These are phyloP conservation scores for Torulaspora pretoriensis DNA, from an alignment of 1,139 yeast genomes.

Conservation along the genomic window DNA sequence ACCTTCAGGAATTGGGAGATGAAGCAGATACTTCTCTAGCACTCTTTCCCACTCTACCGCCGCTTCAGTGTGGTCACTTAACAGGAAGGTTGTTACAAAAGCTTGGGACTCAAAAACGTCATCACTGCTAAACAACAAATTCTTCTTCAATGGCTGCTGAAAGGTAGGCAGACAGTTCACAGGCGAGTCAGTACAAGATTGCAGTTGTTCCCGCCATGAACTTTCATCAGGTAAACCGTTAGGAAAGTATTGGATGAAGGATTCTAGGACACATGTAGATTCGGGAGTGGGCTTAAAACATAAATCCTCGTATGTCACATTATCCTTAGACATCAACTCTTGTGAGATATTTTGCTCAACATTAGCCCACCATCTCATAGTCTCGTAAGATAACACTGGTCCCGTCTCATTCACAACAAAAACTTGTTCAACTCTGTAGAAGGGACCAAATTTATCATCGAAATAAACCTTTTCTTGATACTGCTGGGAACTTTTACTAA, in stretches of 20 bases:
- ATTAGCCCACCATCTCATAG: constrained; percentile 82
- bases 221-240: constrained; percentile 57
- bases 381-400: constrained; percentile 60
- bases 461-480: constrained; percentile 63
- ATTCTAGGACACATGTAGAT: constrained; percentile 74
- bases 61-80: constrained; percentile 47
- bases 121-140: constrained; percentile 63
- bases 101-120: constrained; percentile 62
- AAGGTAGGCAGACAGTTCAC: constrained; percentile 86
- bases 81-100: constrained; percentile 66
- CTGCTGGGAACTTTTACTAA: constrained; percentile 72
- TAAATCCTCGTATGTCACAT: constrained; percentile 52
- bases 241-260: constrained; percentile 81
- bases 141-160: constrained; percentile 81
- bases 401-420: constrained; percentile 69
- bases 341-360: constrained; percentile 55
- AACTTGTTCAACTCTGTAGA: constrained; percentile 83
- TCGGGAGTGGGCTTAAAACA: constrained; percentile 82
- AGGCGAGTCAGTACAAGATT: constrained; percentile 68
- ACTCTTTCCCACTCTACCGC: constrained; percentile 63
- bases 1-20: constrained; percentile 49
- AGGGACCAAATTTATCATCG: constrained; percentile 84
- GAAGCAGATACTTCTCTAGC: constrained; percentile 53
- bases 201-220: constrained; percentile 53
- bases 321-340: constrained; percentile 25